These are phyloP conservation scores for Pyrus betulifolia DNA, from an alignment of 306 rosid genomes.

Conservation along the genomic window DNA sequence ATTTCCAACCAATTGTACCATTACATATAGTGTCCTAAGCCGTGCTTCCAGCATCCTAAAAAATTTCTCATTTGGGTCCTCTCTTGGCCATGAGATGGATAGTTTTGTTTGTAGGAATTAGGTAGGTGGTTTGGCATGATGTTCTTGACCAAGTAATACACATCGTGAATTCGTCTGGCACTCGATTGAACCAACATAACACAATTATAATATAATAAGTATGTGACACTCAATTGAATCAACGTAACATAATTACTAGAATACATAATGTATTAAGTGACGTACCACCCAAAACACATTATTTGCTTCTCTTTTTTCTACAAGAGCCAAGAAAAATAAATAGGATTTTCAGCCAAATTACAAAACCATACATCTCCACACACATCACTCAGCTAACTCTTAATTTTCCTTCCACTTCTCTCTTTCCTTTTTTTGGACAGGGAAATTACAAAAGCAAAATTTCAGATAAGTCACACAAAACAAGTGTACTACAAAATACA, in stretches of 20 bases:
- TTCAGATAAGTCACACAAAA: constrained; percentile 9
- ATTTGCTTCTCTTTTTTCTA: constrained; percentile 19
- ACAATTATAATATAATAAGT: too few relatives aligned
- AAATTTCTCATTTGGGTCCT: too few relatives aligned
- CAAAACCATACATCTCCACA: constrained; percentile 18
- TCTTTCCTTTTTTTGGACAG: not conserved
- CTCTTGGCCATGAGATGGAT: not conserved
- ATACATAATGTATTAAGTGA: not conserved
- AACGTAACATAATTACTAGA: too few relatives aligned
- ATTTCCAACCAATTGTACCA: too few relatives aligned
- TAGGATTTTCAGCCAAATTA: constrained; percentile 20
- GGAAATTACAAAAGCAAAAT: constrained; percentile 21
- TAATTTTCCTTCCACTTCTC: not conserved
- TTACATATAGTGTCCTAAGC: too few relatives aligned
- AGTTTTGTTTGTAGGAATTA: not conserved
- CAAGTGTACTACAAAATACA: constrained; percentile 18
- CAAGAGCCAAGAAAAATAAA: constrained; percentile 20
- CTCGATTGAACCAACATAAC: too few relatives aligned
- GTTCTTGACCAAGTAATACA: too few relatives aligned
- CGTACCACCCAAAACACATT: not conserved
- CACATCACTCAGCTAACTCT: constrained; percentile 12
- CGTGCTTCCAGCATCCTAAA: too few relatives aligned
- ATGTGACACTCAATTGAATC: too few relatives aligned
- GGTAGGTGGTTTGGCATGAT: not conserved
- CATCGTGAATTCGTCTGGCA: too few relatives aligned